Evolutionary conservation across 768 basidiomycete species (phyloP).

Genomic region (Cystofilobasidium macerans): DNA sequence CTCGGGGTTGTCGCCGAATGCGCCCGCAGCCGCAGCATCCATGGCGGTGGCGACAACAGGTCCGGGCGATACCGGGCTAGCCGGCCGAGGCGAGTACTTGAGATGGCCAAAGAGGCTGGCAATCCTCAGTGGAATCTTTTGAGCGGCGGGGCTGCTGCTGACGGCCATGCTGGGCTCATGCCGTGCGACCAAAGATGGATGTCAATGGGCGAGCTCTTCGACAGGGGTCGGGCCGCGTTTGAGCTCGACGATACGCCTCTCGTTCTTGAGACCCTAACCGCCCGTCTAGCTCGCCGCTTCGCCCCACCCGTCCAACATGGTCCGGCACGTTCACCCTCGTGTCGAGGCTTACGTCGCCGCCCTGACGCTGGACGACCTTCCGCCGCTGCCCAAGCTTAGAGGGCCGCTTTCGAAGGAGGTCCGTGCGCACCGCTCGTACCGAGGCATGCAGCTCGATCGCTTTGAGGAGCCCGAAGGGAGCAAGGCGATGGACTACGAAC

Average conservation of each 20-base stretch:
- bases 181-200: too few species aligned
- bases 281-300: too few species aligned
- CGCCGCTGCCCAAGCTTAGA: neutral
- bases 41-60: neutral
- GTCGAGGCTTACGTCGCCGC: neutral
- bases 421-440: neutral
- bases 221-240: too few species aligned
- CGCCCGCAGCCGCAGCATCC: neutral
- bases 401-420: neutral
- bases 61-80: neutral
- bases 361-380: neutral
- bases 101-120: neutral
- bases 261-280: too few species aligned
- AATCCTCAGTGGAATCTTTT: neutral
- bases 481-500: conserved; percentile 1
- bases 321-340: neutral
- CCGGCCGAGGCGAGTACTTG: neutral
- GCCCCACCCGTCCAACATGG: too few species aligned
- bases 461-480: neutral
- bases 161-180: conserved; percentile 1
- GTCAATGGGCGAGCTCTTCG: too few species aligned
- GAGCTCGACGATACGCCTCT: too few species aligned
- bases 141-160: neutral
- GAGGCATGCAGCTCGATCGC: neutral
- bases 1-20: neutral